Evolutionary conservation across 768 basidiomycete genomes (phyloP).

Genomic region (Collybiopsis luxurians): DNA sequence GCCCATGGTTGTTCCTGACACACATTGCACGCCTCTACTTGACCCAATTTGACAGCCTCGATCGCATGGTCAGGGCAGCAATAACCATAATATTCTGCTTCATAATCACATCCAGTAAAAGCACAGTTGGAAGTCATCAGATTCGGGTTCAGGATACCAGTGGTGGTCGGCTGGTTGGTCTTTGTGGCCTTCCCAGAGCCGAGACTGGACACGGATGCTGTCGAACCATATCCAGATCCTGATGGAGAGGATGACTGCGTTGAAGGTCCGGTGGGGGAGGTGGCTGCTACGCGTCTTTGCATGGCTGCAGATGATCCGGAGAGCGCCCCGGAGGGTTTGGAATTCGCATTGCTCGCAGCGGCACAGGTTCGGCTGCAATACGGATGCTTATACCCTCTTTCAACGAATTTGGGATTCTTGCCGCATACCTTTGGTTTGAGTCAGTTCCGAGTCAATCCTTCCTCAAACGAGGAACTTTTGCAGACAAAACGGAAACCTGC

Average conservation of each 20-base stretch:
- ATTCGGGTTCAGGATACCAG: background rate
- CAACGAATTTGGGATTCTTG: conserved; percentile 32
- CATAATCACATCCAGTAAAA: background rate
- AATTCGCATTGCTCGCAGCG: conserved; percentile 22
- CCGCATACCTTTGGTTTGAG: conserved; percentile 26
- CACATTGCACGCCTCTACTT: conserved; percentile 22
- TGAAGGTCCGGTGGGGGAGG: too few species aligned
- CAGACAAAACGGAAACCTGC: background rate
- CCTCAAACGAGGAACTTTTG: too few species aligned
- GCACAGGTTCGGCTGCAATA: conserved; percentile 36
- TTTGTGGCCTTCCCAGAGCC: background rate
- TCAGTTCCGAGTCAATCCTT: too few species aligned
- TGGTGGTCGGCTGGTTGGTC: background rate
- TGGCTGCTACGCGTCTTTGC: too few species aligned
- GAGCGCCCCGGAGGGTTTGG: background rate
- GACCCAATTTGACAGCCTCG: background rate
- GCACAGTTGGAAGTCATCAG: background rate
- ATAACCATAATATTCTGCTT: background rate
- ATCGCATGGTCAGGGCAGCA: background rate
- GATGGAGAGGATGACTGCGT: background rate
- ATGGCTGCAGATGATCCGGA: background rate
- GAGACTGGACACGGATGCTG: too few species aligned
- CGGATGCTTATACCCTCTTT: conserved; percentile 28
- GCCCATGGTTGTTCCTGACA: conserved; percentile 22
- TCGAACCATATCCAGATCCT: too few species aligned